phyloP scores from a whole-genome alignment of 345 rosid species.

The Brassica rapa region DNA sequence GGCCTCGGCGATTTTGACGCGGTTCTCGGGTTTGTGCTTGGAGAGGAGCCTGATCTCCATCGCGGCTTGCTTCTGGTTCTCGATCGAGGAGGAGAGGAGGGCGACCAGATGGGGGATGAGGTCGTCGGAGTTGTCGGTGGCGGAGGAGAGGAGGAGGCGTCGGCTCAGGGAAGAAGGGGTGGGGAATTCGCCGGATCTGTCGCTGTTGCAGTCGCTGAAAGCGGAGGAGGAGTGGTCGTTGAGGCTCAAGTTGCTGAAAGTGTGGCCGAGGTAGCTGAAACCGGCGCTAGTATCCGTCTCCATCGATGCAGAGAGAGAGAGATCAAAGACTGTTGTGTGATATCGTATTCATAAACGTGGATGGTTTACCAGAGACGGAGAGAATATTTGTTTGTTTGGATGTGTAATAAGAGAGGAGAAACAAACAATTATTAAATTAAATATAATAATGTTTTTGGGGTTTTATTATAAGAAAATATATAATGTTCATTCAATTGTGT shows the following conservation, averaged over 20 bases:
- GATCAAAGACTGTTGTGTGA: neutral
- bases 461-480: no score
- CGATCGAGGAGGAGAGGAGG: slow-evolving; percentile 75
- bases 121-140: slow-evolving; percentile 67
- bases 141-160: slow-evolving; percentile 63
- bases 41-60: slow-evolving; percentile 92
- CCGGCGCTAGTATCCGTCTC: slow-evolving; percentile 43
- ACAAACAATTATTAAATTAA: neutral
- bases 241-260: slow-evolving; percentile 41
- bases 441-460: neutral
- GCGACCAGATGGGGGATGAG: slow-evolving; percentile 69
- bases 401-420: slow-evolving; percentile 5
- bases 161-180: slow-evolving; percentile 68
- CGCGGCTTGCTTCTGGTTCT: slow-evolving; percentile 92
- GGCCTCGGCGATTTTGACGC: slow-evolving; percentile 74
- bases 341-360: slow-evolving; percentile 4
- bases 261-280: slow-evolving; percentile 52
- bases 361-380: slow-evolving; percentile 23
- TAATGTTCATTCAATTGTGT: neutral
- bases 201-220: slow-evolving; percentile 94
- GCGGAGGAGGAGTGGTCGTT: slow-evolving; percentile 67
- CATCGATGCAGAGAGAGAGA: slow-evolving; percentile 34
- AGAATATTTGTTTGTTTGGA: slow-evolving; percentile 31
- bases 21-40: slow-evolving; percentile 85
- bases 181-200: slow-evolving; percentile 88